Conservation (phyloP, 805 yeast species). For the Wickerhamiella sergipiensis region DNA sequence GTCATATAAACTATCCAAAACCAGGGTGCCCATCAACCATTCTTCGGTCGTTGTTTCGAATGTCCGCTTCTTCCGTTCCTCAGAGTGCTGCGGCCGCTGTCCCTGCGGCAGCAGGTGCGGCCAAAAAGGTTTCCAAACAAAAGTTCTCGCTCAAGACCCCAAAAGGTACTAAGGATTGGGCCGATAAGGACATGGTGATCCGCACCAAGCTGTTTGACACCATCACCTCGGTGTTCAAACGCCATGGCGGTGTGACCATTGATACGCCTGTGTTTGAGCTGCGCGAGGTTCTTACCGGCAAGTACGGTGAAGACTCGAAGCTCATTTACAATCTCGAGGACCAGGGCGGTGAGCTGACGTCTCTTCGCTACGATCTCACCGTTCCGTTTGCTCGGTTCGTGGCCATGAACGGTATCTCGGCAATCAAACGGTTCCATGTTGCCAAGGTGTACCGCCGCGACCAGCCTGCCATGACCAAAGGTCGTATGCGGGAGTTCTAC, state of each 20-base stretch:
- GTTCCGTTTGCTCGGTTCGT: conserved; percentile 97
- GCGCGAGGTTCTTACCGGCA: conserved; percentile 89
- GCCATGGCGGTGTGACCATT: conserved; percentile 96
- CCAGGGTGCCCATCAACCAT: neutral
- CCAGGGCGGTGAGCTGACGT: conserved; percentile 96
- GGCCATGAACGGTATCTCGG: conserved; percentile 85
- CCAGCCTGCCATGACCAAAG: conserved; percentile 99
- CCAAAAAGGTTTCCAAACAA: conserved; percentile 3
- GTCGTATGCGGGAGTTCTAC: conserved; percentile 98
- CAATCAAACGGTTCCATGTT: conserved; percentile 87
- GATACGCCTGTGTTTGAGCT: conserved; percentile 98
- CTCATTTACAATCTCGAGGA: conserved; percentile 91
- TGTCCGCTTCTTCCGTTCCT: neutral
- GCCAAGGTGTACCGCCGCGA: conserved; percentile 98
- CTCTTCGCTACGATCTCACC: conserved; percentile 89
- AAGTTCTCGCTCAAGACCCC: conserved; percentile 78
- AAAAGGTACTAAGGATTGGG: conserved; percentile 96
- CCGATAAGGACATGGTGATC: conserved; percentile 92
- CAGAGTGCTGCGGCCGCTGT: neutral
- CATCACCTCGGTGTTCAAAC: conserved; percentile 62
- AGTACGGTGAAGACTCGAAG: conserved; percentile 97
- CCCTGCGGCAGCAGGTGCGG: conserved; percentile 2
- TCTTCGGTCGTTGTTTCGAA: neutral
- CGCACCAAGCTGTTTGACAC: conserved; percentile 76
- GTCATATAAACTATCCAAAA: neutral